Evolutionary conservation across 352 stramenopile species (phyloP), one percentile per base, ranked within the genome.

Genomic region (Aphanomyces cochlioides): DNA sequence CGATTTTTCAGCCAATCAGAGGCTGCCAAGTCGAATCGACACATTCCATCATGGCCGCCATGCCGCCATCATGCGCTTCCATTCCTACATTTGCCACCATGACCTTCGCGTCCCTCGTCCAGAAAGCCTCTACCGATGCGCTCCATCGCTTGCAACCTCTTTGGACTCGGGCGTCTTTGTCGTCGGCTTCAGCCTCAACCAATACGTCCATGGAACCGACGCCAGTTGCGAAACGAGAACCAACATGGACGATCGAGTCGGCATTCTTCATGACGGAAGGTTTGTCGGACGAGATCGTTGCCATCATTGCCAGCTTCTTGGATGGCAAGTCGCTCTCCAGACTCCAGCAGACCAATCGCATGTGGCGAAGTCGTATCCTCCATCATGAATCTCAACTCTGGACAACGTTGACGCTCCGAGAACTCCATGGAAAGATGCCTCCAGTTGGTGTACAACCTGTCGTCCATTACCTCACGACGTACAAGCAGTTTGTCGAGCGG

Each of bases 381-480:
- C 57, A 75, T 17, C 74, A 89, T 43, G 68, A 73, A 28, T 72
- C 85, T 7, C 12, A 21, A n/a, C 68, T 92, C 0, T 90, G 81
- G 60, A 41, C 66, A 2, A 67, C 40, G 4, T 69, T 90, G 7
- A 39, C 89, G 4, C 17, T 76, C 12, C 66, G 72, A 5, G 75
- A 78, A 2, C 88, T 89, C 53, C 48, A 76, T 34, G 75, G 65
- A 4, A 72, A 85, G 5, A 76, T 84, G 53, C 74, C 72, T 7
- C 81, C 82, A n/a, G 76, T 75, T 1, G 83, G 74, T 0, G 66
- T 71, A 17, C 84, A 85, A 69, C 83, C 83, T 75, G 10, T 48
- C n/a, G 15, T 39, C 28, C 17, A 37, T 50, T 90, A 82, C 56
- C 74, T 90, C 37, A 79, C 80, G 15, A 81, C 79, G 1, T 54